Evolutionary conservation across 148 eudicot species (phyloP), one percentile per base, ranked within the genome.

Genomic region (Persicaria maculosa): DNA sequence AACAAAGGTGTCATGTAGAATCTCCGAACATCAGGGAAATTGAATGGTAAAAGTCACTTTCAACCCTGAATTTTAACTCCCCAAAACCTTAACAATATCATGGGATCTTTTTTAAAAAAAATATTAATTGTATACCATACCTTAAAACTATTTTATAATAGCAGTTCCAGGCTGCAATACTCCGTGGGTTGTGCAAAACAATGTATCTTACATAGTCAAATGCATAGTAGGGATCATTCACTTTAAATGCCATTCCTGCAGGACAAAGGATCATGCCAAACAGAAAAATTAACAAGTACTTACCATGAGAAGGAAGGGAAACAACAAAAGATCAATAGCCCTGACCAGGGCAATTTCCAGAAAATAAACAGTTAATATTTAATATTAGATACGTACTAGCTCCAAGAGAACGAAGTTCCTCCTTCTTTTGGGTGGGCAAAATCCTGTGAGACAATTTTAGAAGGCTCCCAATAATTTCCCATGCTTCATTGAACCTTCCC

Each of bases 121-220:
- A 59, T 22, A 7, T 17, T 57, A 59, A 46, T 15, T 16, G 43
- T 65, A 62, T 10, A 71, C 46, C 40, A 46, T 90, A 89, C 98
- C 95, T 91, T 74, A 83, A 81, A 57, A 88, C 82, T 75, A 87
- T 82, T 83, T 86, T 87, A 77, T 94, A 94, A 80, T 87, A 94
- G 89, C 91, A 85, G 82, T 88, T 94, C 98, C 98, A 94, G 52
- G 98, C 97, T 80, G 98, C 84, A 80, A 82, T 80, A 83, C 96
- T 88, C 72, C 86, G 70, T 75, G 98, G 95, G 84, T 82, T 85
- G 77, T 86, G 91, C 81, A 78, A 84, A 79, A 94, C 91, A 47
- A 90, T 74, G 82, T 85, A 73, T 48, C 90, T 86, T 59, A 87
- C 91, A 59, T 77, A 91, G 25, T 88, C 93, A 86, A 86, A 85